Evolutionary conservation across 75 land plant genomes (phyloP).

Genomic region (Picea glauca): DNA sequence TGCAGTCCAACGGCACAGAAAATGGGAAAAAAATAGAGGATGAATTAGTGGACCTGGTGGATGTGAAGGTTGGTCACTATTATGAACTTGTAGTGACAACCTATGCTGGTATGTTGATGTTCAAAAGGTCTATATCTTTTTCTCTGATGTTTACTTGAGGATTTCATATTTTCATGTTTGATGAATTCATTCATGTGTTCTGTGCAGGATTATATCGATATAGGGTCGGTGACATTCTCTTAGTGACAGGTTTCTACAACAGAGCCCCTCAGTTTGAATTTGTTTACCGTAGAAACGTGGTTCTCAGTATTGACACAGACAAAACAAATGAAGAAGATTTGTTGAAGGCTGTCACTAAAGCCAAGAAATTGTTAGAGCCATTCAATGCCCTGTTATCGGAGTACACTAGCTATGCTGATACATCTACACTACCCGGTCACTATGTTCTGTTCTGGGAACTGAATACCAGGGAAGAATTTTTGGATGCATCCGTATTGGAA

Average conservation of each 20-base stretch:
- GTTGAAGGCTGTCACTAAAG: conserved; percentile 45
- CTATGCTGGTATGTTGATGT: conserved; percentile 41
- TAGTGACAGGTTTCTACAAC: conserved; percentile 73
- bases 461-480: background rate
- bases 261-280: conserved; percentile 54
- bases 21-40: background rate
- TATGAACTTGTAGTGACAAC: conserved; percentile 80
- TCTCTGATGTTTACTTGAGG: no score
- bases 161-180: background rate
- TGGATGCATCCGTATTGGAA: conserved; percentile 22
- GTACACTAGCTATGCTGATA: conserved; percentile 69
- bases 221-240: conserved; percentile 65
- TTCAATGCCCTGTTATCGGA: conserved; percentile 39
- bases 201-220: conserved; percentile 70
- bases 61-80: conserved; percentile 53
- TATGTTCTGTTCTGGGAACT: conserved; percentile 77
- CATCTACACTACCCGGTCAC: conserved; percentile 59
- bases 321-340: conserved; percentile 77
- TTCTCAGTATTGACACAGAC: conserved; percentile 66
- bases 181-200: background rate
- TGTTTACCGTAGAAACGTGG: conserved; percentile 48
- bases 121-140: background rate
- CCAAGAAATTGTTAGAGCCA: conserved; percentile 31
- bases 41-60: conserved; percentile 37
- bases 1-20: conserved; percentile 3